Conservation (phyloP, 75 land plant species). For the Gnetum montanum region DNA sequence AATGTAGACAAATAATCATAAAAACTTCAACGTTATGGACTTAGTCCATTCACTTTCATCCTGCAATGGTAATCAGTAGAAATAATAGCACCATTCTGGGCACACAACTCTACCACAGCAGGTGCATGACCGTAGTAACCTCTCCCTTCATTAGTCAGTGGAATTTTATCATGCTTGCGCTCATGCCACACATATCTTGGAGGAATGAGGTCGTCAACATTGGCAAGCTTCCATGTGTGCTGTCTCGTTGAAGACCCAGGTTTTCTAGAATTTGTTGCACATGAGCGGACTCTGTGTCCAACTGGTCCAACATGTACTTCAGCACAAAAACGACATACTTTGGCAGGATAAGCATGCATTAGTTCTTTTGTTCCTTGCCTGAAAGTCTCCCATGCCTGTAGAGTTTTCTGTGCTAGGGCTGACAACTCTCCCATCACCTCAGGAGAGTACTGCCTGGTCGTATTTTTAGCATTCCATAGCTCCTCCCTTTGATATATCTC, state of each 20-base stretch:
- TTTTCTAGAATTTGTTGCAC: slow-evolving; percentile 38
- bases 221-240: slow-evolving; percentile 66
- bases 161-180: slow-evolving; percentile 43
- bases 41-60: slow-evolving; percentile 58
- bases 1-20: no score
- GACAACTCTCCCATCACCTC: slow-evolving; percentile 11
- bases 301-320: slow-evolving; percentile 74
- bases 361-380: slow-evolving; percentile 45
- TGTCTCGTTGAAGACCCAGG: slow-evolving; percentile 22
- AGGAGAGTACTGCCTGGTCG: not conserved
- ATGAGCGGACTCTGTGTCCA: slow-evolving; percentile 51
- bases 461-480: not conserved
- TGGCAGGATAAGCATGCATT: slow-evolving; percentile 46
- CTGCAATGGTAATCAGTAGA: slow-evolving; percentile 37
- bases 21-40: no score
- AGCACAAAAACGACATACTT: slow-evolving; percentile 61
- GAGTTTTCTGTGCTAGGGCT: slow-evolving; percentile 28
- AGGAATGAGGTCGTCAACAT: slow-evolving; percentile 63
- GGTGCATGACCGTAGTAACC: slow-evolving; percentile 74
- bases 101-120: slow-evolving; percentile 69
- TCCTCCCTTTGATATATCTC: not conserved
- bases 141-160: slow-evolving; percentile 33
- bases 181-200: slow-evolving; percentile 62
- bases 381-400: slow-evolving; percentile 57
- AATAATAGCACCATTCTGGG: slow-evolving; percentile 48